Evolutionary conservation across 805 yeast species (phyloP).

Genomic region (Metschnikowia similis): DNA sequence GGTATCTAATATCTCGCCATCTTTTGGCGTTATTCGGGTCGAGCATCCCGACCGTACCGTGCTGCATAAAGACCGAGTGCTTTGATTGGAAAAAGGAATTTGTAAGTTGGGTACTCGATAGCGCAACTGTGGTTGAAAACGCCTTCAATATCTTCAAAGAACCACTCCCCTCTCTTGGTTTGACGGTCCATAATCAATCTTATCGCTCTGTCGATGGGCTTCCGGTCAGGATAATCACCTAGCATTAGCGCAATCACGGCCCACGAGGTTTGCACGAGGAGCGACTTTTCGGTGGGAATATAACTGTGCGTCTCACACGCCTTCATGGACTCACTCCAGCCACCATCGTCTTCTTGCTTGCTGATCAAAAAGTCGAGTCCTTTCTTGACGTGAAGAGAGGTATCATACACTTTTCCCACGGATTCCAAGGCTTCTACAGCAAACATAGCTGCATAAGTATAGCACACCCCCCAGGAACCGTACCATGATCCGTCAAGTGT

Average conservation of each 20-base stretch:
- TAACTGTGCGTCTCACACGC: conserved; percentile 78
- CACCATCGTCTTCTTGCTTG: conserved; percentile 84
- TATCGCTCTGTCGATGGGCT: conserved; percentile 61
- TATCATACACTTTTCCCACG: conserved; percentile 58
- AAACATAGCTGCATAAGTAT: conserved; percentile 95
- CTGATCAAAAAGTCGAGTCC: conserved; percentile 84
- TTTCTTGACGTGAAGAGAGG: conserved; percentile 54
- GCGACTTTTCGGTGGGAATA: conserved; percentile 58
- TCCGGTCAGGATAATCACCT: conserved; percentile 72
- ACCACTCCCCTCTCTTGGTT: conserved; percentile 75
- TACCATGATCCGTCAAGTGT: conserved; percentile 88
- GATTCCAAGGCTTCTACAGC: conserved; percentile 88
- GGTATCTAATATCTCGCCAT: neutral
- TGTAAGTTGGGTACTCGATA: conserved; percentile 92
- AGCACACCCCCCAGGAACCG: conserved; percentile 98
- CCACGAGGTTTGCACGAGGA: conserved; percentile 93
- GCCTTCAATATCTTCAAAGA: conserved; percentile 83
- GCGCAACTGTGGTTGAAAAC: conserved; percentile 90
- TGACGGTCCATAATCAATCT: conserved; percentile 63
- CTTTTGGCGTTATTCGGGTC: neutral
- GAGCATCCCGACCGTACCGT: conserved; percentile 24
- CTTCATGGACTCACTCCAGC: conserved; percentile 96
- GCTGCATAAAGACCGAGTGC: conserved; percentile 73
- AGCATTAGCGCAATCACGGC: conserved; percentile 74
- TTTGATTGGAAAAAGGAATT: conserved; percentile 84